A percentile compares a stretch with the other conserved stretches of the same genome.
Conservation (phyloP, 495 filamentous ascomycete species). For the Aspergillus carlsbadensis region DNA sequence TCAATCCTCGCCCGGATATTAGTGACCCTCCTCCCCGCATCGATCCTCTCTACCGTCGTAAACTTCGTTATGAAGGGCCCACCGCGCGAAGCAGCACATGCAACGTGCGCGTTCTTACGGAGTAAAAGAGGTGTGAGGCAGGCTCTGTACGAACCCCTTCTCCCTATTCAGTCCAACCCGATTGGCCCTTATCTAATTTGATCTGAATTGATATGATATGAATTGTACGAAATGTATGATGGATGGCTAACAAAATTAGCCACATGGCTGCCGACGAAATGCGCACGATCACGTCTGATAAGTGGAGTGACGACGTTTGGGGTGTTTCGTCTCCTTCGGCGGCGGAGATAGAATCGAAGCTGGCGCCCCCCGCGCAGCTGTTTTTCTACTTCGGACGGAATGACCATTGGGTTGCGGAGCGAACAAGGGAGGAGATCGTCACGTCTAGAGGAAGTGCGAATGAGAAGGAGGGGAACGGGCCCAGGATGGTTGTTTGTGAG, state of each 20-base stretch:
- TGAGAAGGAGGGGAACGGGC: conserved; percentile 39
- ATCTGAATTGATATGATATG: too few species aligned
- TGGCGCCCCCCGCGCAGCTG: conserved; percentile 49
- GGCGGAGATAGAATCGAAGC: not conserved
- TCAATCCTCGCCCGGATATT: conserved; percentile 52
- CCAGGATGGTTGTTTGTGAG: conserved; percentile 71
- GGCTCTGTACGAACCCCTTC: conserved; percentile 55
- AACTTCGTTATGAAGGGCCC: conserved; percentile 40
- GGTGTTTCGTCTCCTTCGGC: conserved; percentile 50
- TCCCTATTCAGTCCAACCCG: too few species aligned
- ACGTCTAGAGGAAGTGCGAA: conserved; percentile 42
- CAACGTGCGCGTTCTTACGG: conserved; percentile 63
- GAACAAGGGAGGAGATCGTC: conserved; percentile 74
- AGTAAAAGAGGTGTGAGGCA: conserved; percentile 66
- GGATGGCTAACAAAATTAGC: conserved; percentile 28
- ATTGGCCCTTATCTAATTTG: too few species aligned
- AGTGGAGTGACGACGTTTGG: conserved; percentile 82
- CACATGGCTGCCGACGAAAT: conserved; percentile 75
- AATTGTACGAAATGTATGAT: too few species aligned
- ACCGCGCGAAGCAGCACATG: conserved; percentile 55
- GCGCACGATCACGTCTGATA: conserved; percentile 67
- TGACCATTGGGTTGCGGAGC: conserved; percentile 82
- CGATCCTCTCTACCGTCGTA: conserved; percentile 43
- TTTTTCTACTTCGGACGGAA: conserved; percentile 76
- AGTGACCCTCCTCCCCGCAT: conserved; percentile 41